Evolutionary conservation across 371 early-diverging fungal species (phyloP), one percentile per base, ranked within the genome.

Genomic region (Mucor velutinosus): DNA sequence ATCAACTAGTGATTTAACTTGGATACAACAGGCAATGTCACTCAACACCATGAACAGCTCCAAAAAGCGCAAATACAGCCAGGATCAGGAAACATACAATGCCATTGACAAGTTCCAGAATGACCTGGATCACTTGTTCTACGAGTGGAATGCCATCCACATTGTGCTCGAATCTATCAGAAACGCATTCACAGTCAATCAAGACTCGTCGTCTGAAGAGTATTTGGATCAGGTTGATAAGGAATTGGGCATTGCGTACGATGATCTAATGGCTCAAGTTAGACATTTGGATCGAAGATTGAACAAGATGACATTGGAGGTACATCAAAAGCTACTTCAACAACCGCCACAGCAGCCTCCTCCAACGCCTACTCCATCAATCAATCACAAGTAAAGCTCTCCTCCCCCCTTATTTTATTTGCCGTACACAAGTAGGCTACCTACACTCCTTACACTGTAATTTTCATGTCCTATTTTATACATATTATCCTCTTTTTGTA

Each of bases 181-280:
- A 7, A 71, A 71, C 39, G 72, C 72, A 15, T 71, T 67, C 35
- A 49, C 64, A 4, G 32, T 64, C 1, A 58, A 64, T 21, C 33
- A 62, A 27, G 27, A 58, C 21, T 29, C 37, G 14, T 21, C 37
- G 14, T 58, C 73, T 5, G 76, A 76, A 37, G 70, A 76, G 57
- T 59, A 72, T 41, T 43, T 59, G 39, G 60, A 71, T 32, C 64
- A 71, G 14, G 49, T 71, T n/a, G 67, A 71, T 32, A 49, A 56
- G 32, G 72, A 71, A 60, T 29, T 71, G 25, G 58, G 67, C 29
- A 63, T 62, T 29, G 67, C 67, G 15, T 71, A 71, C 35, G 72
- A 71, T 47, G 72, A 71, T 23, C 23, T 71, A 10, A 67, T 64
- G 64, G 63, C 72, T 21, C 72, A 71, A 56, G 72, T 67, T 1